Conservation (phyloP, 192 early-diverging fungal genomes). For the Oehlia diaphana region DNA sequence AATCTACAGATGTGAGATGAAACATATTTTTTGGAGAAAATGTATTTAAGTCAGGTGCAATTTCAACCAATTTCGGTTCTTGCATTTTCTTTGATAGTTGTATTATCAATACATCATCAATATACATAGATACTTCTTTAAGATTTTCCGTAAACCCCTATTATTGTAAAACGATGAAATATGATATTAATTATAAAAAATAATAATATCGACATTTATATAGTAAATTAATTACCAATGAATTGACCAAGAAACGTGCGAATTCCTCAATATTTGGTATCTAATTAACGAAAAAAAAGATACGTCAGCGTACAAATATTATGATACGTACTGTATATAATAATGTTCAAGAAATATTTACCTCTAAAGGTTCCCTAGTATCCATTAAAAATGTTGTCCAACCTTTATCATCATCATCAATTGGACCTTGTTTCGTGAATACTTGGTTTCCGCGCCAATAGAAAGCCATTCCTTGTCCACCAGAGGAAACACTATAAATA, state of each 20-base stretch:
- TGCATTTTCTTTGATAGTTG: constrained; percentile 63
- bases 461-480: constrained; percentile 79
- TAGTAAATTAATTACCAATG: constrained; percentile 37
- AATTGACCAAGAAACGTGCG: constrained; percentile 61
- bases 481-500: constrained; percentile 61
- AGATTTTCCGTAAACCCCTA: constrained; percentile 79
- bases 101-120: constrained; percentile 64
- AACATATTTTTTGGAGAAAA: constrained; percentile 73
- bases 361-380: constrained; percentile 71
- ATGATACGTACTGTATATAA: background rate
- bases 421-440: constrained; percentile 69
- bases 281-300: constrained; percentile 27
- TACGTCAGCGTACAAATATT: constrained; percentile 38
- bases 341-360: constrained; percentile 24
- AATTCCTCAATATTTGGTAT: constrained; percentile 62
- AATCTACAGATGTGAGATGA: constrained; percentile 58
- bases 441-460: constrained; percentile 87
- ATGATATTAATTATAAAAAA: too few species aligned
- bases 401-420: constrained; percentile 48
- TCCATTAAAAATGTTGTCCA: constrained; percentile 80
- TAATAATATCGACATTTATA: too few species aligned
- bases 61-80: constrained; percentile 60
- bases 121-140: constrained; percentile 59
- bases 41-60: constrained; percentile 46
- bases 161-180: constrained; percentile 34